Conservation (phyloP, 169 alveolate genomes). For the Cryptosporidium sp. region DNA sequence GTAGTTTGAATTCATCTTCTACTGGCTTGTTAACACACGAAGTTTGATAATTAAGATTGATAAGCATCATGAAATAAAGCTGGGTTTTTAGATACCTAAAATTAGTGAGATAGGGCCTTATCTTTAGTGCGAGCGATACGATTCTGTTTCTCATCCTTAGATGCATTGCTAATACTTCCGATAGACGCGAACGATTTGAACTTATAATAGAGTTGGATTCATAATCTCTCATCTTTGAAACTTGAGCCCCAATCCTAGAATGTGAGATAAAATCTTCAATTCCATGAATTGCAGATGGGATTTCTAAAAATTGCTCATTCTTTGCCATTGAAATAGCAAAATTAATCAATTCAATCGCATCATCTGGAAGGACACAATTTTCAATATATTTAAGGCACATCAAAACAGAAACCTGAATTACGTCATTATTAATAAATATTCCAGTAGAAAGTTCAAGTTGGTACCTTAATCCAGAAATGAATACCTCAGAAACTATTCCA, state of each 20-base stretch:
- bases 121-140: background rate
- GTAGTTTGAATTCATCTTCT: conserved; percentile 2
- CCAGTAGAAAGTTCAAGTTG: conserved; percentile 33
- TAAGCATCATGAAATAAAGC: background rate
- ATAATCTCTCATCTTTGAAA: conserved; percentile 32
- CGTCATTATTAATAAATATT: conserved; percentile 19
- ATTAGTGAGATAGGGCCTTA: conserved; percentile 1
- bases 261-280: conserved; percentile 9
- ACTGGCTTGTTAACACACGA: background rate
- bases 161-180: background rate
- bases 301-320: conserved; percentile 8
- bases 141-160: background rate
- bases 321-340: conserved; percentile 19
- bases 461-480: conserved; percentile 18
- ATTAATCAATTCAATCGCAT: conserved; percentile 31
- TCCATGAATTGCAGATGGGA: conserved; percentile 17
- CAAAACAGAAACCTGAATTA: background rate
- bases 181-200: background rate
- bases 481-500: conserved; percentile 30
- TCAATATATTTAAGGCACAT: conserved; percentile 27
- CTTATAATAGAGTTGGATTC: background rate
- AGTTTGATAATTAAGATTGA: background rate
- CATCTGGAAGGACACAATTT: conserved; percentile 25
- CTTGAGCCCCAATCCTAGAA: conserved; percentile 3
- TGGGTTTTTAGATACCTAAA: conserved; percentile 22